Base-by-base conservation (phyloP, 305 asterid genomes). In the Euphrasia arctica region DNA sequence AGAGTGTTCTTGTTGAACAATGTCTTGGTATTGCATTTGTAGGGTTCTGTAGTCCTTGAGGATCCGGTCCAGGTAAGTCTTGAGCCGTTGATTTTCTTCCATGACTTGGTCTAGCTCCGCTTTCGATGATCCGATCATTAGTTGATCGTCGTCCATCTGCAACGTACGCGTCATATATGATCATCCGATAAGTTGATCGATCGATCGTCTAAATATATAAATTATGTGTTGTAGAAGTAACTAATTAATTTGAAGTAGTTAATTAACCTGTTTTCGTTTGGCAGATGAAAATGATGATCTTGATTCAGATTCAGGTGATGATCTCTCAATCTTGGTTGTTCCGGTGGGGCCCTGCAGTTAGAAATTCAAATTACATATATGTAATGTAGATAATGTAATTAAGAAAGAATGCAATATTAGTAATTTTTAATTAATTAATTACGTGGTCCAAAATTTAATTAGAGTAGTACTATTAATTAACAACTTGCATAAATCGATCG, bases 81-180 rank as follows among this genome's bases (percentile, higher is more conserved):
- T 89, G 1, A 91, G 82, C 73, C 85, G 73, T 74, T 83, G 88
- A 56, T 91, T 91, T 69, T 91, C 98, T 75, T 87, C 86, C 75
- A 79, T 82, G 4, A 89, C 84, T 70, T 89, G 83, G 4, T 80
- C 79, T 79, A 91, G 85, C 72, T 91, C 96, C 25, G 83, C 87
- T 77, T 85, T 89, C 0, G 86, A 69, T 52, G 86, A 81, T 68
- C 85, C 88, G 1, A 39, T 39, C n/a, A n/a, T n/a, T 0, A 91
- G 72, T 41, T 72, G 74, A 29, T 80, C 80, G 12, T 82, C 87
- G 12, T 82, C 87, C 81, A 82, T 10, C 81, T 80, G 77, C 70
- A 61, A 52, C 9, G 2, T 25, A 25, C 2, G 27, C 27, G 27
- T 25, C 27, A 25, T 25, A n/a, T n/a, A n/a, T n/a, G 1, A 14